These are phyloP conservation scores for Tripterygium wilfordii DNA, from an alignment of 177 flowering plant genomes.

Conservation along the genomic window DNA sequence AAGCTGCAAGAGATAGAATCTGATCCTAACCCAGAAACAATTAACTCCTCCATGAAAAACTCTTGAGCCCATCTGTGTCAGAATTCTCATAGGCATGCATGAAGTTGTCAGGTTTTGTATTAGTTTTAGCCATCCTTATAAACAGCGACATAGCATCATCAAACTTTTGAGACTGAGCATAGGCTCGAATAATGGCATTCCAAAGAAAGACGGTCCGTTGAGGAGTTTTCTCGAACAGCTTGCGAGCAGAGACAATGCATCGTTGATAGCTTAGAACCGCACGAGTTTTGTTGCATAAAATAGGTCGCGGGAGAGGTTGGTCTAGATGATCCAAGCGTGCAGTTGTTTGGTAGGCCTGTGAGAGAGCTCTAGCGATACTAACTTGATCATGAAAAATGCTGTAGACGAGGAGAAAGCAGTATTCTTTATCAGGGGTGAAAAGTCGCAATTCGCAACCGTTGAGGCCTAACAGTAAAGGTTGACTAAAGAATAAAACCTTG, in stretches of 20 bases:
- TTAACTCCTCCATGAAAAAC: conserved; percentile 44
- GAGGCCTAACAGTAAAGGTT: no score
- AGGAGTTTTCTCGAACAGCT: conserved; percentile 59
- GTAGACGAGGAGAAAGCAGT: no score
- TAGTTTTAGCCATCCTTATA: conserved; percentile 31
- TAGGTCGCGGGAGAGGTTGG: conserved; percentile 46
- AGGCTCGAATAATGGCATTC: conserved; percentile 83
- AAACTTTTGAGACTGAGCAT: conserved; percentile 38
- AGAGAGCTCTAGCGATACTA: no score
- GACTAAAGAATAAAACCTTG: no score
- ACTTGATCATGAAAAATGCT: no score
- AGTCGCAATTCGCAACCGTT: no score
- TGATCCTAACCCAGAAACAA: conserved; percentile 40
- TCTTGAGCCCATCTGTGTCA: conserved; percentile 27
- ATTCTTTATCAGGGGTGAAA: no score
- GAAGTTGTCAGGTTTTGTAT: conserved; percentile 50
- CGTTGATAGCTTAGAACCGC: conserved; percentile 48
- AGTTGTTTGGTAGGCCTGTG: conserved; percentile 53
- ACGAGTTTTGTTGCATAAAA: conserved; percentile 61
- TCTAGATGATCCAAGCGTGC: conserved; percentile 46
- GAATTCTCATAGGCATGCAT: conserved; percentile 55
- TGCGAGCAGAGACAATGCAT: conserved; percentile 42
- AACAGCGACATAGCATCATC: conserved; percentile 41
- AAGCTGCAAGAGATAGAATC: conserved; percentile 52
- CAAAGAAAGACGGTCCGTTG: conserved; percentile 53